phyloP scores from a whole-genome alignment of 2,329 filamentous ascomycete species.

The Tolypocladium guangdongense region DNA sequence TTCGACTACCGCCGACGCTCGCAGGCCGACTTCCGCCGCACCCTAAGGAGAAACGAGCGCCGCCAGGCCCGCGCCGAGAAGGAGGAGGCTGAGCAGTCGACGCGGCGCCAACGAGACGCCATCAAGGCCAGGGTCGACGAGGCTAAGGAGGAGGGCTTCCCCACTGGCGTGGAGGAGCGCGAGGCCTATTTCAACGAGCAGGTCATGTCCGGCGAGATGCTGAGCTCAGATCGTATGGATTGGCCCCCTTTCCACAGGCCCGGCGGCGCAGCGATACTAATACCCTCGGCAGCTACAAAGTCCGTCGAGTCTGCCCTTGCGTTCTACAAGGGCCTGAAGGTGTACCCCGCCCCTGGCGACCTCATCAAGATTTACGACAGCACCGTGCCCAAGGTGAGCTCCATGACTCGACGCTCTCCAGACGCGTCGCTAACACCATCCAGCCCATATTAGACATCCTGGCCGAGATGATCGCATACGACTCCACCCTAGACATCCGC shows the following conservation, averaged over 20 bases:
- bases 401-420: not conserved
- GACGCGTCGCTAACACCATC: not conserved
- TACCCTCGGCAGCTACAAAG: constrained; percentile 42
- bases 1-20: constrained; percentile 58
- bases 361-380: constrained; percentile 97
- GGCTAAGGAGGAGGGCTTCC: constrained; percentile 87
- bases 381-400: constrained; percentile 79
- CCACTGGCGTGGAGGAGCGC: constrained; percentile 79
- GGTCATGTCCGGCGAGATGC: constrained; percentile 75
- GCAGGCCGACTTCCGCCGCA: constrained; percentile 54
- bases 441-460: constrained; percentile 89
- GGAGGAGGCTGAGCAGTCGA: constrained; percentile 56
- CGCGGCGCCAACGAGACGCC: constrained; percentile 55
- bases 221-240: constrained; percentile 71
- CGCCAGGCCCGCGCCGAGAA: constrained; percentile 60
- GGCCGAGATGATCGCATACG: constrained; percentile 94
- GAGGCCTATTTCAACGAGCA: constrained; percentile 96
- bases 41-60: constrained; percentile 65
- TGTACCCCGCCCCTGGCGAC: constrained; percentile 88
- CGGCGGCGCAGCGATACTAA: not conserved
- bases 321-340: constrained; percentile 98
- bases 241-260: not conserved
- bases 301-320: constrained; percentile 77
- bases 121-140: constrained; percentile 69
- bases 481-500: constrained; percentile 59